Evolutionary conservation across 2,329 filamentous ascomycete species (phyloP).

Genomic region (Cytospora piceae): DNA sequence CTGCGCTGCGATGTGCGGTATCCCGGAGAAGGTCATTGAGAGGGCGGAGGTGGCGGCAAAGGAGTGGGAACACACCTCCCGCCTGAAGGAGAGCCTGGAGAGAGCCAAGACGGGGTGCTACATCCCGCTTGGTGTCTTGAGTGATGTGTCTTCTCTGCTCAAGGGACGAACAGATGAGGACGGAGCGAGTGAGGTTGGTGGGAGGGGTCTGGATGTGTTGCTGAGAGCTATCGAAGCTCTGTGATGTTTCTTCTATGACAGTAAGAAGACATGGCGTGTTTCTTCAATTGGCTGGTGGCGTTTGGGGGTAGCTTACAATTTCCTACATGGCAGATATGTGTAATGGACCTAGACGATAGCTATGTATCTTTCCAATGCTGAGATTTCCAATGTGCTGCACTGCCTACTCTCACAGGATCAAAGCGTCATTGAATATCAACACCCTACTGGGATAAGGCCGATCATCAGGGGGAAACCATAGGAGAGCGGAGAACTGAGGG

Average conservation of each 20-base stretch:
- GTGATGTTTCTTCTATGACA: conserved; percentile 37
- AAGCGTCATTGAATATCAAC: not conserved
- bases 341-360: not conserved
- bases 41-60: conserved; percentile 84
- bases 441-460: too few relatives aligned
- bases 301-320: not conserved
- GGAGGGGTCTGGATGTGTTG: conserved; percentile 62
- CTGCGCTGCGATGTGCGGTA: conserved; percentile 97
- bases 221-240: conserved; percentile 63
- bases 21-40: conserved; percentile 79
- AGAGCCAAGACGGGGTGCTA: conserved; percentile 78
- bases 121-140: conserved; percentile 82
- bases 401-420: not conserved
- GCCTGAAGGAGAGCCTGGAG: conserved; percentile 86
- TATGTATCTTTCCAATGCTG: not conserved
- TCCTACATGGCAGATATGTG: not conserved
- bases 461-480: not conserved
- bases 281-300: conserved; percentile 3
- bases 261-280: not conserved
- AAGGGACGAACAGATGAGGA: conserved; percentile 53
- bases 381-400: not conserved
- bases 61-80: conserved; percentile 94
- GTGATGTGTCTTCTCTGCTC: conserved; percentile 81
- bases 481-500: not conserved
- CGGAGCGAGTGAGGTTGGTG: conserved; percentile 44